Base-by-base conservation (phyloP, 1,284 basidiomycete species). In the Vanrija humicola region DNA sequence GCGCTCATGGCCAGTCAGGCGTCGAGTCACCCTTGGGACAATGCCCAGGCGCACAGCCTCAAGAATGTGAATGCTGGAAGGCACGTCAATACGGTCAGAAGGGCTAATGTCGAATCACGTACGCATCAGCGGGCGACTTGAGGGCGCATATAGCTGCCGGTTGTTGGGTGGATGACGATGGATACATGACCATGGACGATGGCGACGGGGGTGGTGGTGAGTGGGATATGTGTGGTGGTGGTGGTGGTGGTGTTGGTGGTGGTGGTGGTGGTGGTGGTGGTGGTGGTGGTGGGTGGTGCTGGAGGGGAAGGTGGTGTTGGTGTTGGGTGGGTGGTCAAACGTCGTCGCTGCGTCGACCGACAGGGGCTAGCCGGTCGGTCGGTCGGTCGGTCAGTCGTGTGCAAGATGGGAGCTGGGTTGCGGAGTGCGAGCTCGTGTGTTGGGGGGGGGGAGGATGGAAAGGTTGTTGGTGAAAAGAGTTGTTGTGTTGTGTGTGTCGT, bases 1-100 rank as follows among this genome's bases (percentile, higher is more conserved):
- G 56, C 89, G 83, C 76, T 98, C 93, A 54, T 88, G 84, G 67
- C 95, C 93, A 58, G 93, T 89, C 45, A 98, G 82, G 18, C 93
- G 85, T 38, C 93, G 85, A 15, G 90, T 93, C 38, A 97, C 90
- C 60, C 92, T 84, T 2, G 93, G 90, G 34, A 95, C 89, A 54
- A 91, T 81, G 19, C 91, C 90, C 19, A 88, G 82, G 40, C 89
- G 83, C 40, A 91, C 92, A 19, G 91, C 93, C 72, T 97, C 93
- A 64, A 97, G 87, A 70, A 97, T 90, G 74, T 96, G 86, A 38
- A 97, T 72, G 15, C 72, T 74, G 53, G 42, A 23, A 21, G 48
- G 48, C 18, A 55, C 48, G 26, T 46, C 21, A 18, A 19, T 43
- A 42, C 10, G 6, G 16, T 50, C 19, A 55, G 43, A 42, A 45